Evolutionary conservation across 768 basidiomycete genomes (phyloP), one percentile per base, ranked within the genome.

Genomic region (Auriscalpium microsporum): DNA sequence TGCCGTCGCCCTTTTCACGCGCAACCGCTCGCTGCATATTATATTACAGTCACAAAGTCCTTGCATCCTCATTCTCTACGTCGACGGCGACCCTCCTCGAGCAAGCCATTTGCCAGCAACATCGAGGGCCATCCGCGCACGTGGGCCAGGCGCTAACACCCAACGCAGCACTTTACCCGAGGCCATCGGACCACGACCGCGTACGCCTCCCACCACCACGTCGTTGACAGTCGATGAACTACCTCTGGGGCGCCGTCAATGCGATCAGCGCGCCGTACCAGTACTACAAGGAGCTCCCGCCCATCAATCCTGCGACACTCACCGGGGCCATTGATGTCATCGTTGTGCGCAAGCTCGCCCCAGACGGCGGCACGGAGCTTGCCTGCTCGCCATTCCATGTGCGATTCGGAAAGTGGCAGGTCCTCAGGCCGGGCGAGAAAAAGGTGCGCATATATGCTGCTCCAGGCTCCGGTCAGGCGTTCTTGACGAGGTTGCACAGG

Each of bases 261-360:
- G 87, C 86, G 44, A 88, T 91, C 67, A 87, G 83, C 69, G 90
- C 87, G 11, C 88, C 89, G 13, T 90, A 90, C 68, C 87, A 89
- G 58, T 93, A 92, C 74, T 93, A 93, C 78, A 88, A 84, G 69
- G 90, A 90, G 55, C 72, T 84, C n/a, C 78, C 81, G 2, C 80
- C 81, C 44, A 90, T 96, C 59, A 99, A 99, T 64, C 94, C 96
- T 0, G 86, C 95, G 0, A 99, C 96, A 0, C 82, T 99, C 56
- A 96, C 94, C 4, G 95, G 96, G 46, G 96, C 96, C 45, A 96
- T 98, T 78, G 95, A 99, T 78, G 91, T 99, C 71, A 94, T 99
- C 65, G 95, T 98, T 62, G 83, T 99, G 48, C 82, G 86, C 59
- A 81, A 86, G 48, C 83, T 82, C 21, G 73, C 79, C n/a, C 75